Percentiles rank a stretch among this genome's conserved stretches.
phyloP scores from a whole-genome alignment of 345 rosid genomes.

The sweet orange (Citrus sinensis) region DNA sequence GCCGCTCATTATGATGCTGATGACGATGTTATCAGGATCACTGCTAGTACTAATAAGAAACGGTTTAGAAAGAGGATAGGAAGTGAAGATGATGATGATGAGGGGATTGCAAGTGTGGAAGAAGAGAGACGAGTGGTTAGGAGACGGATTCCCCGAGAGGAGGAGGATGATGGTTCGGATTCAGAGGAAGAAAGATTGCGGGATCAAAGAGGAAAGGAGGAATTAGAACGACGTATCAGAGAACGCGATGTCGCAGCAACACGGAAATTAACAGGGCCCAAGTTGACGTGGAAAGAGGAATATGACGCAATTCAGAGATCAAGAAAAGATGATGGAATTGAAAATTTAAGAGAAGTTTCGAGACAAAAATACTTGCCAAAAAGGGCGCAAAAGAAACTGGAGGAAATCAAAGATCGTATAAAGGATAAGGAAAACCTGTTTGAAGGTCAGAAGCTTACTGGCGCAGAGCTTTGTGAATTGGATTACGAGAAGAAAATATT shows the following conservation, averaged over 20 bases:
- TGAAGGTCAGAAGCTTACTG: conserved; percentile 67
- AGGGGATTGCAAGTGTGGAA: conserved; percentile 44
- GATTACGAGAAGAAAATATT: neutral
- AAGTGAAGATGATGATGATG: conserved; percentile 61
- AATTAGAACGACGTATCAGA: conserved; percentile 71
- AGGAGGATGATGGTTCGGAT: conserved; percentile 75
- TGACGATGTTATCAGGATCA: conserved; percentile 22
- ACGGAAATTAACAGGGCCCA: conserved; percentile 76
- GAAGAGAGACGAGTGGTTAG: conserved; percentile 54
- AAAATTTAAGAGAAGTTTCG: conserved; percentile 78
- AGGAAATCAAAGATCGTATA: conserved; percentile 87
- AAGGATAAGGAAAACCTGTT: conserved; percentile 74
- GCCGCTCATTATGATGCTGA: conserved; percentile 46
- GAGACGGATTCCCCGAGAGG: conserved; percentile 40
- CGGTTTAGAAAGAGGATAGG: conserved; percentile 82
- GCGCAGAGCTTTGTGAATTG: conserved; percentile 41
- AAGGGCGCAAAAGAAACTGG: conserved; percentile 95
- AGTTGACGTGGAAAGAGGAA: conserved; percentile 72
- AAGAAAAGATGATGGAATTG: conserved; percentile 50
- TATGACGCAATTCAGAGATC: conserved; percentile 78
- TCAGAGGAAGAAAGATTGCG: conserved; percentile 86
- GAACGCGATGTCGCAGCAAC: conserved; percentile 84
- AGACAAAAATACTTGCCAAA: conserved; percentile 87
- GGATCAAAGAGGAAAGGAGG: conserved; percentile 89
- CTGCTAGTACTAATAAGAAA: conserved; percentile 42